Base-by-base conservation (phyloP, 148 eudicot species). In the Hydrangea macrophylla region DNA sequence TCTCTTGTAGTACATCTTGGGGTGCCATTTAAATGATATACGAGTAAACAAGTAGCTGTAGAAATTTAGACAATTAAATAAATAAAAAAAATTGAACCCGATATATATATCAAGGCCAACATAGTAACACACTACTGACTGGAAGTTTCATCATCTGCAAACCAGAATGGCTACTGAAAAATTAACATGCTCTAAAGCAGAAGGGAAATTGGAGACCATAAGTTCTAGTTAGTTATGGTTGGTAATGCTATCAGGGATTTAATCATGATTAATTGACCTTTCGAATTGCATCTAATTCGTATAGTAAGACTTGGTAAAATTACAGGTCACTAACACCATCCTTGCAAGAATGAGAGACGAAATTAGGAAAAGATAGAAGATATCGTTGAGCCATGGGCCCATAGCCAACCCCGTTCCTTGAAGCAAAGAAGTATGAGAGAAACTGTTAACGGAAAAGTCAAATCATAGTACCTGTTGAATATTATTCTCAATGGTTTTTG, bases 321-420 rank as follows among this genome's bases (percentile, higher is more conserved):
- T 92, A 96, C 50, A 96, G 92, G 60, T 92, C 97, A 70, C 97
- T 89, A 48, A 92, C 97, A 55, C 97, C 97, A 76, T 92, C 97
- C 85, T 96, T 92, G 63, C 70, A 72, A 22, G 53, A 22, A 10
- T 1, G 18, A 20, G 9, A 18, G 5, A 30, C 8, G 15, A 26
- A n/a, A n/a, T n/a, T n/a, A n/a, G n/a, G n/a, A n/a, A n/a, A 33
- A 23, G 42, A 55, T 39, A 35, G 58, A 26, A 1, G 17, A 28
- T 36, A 31, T 26, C 2, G 48, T 18, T 68, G 53, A 26, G 1
- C 23, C 9, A n/a, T n/a, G n/a, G n/a, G n/a, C n/a, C n/a, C n/a
- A 11, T 36, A 25, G 27, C 53, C 24, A 54, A 56, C 28, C 18
- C 7, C 27, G 7, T 30, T 6, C 8, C 55, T 5, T 3, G 1